Evolutionary conservation across 768 basidiomycete species (phyloP).

Genomic region (Naganishia friedmannii): DNA sequence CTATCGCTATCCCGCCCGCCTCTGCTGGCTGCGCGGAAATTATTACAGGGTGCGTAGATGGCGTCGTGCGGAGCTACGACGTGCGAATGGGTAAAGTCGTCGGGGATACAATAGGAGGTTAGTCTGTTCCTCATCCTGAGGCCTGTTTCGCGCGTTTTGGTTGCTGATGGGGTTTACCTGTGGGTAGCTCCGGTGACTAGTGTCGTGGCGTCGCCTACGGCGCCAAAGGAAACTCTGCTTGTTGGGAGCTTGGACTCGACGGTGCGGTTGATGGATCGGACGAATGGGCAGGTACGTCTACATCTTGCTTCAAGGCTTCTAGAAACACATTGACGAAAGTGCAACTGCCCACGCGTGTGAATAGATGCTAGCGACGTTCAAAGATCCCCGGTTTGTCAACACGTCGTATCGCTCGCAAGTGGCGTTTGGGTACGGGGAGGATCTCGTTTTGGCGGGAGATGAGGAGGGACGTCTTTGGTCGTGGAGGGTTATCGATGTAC

Average conservation of each 20-base stretch:
- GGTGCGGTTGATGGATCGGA: conserved; percentile 77
- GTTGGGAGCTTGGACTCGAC: conserved; percentile 80
- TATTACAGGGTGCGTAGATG: conserved; percentile 82
- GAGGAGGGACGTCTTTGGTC: conserved; percentile 84
- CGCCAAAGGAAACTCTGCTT: conserved; percentile 67
- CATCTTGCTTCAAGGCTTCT: neutral
- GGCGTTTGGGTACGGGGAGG: conserved; percentile 80
- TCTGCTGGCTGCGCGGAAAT: conserved; percentile 62
- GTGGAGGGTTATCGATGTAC: conserved; percentile 88
- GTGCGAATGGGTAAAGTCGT: conserved; percentile 86
- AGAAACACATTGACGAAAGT: neutral
- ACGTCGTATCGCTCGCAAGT: conserved; percentile 68
- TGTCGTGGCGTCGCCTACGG: conserved; percentile 63
- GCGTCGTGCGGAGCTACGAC: conserved; percentile 88
- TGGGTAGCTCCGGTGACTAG: conserved; percentile 77
- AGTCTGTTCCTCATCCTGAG: conserved; percentile 43
- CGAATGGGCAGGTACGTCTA: conserved; percentile 59
- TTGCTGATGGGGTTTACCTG: neutral
- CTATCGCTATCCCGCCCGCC: conserved; percentile 54
- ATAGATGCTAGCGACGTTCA: conserved; percentile 74
- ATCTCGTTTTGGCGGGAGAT: conserved; percentile 78
- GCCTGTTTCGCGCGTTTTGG: neutral
- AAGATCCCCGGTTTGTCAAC: conserved; percentile 28
- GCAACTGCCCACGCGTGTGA: too few species aligned
- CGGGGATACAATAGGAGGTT: conserved; percentile 85